Evolutionary conservation across 176 grass and related monocot genomes (phyloP).

Genomic region (Carex pumila): DNA sequence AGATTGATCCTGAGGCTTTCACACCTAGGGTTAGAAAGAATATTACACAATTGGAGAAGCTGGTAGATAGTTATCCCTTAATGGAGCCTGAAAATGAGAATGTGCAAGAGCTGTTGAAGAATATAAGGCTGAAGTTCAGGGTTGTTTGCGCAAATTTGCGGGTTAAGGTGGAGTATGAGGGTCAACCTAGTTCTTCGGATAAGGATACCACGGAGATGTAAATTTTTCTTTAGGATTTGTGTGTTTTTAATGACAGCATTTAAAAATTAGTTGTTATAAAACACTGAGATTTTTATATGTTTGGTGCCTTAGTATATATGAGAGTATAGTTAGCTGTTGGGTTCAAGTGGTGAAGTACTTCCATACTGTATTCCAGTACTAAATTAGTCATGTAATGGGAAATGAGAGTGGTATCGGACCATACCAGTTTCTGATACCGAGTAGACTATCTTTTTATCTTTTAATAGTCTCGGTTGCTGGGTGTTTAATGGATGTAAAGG

Average conservation of each 20-base stretch:
- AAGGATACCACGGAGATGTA: constrained; percentile 45
- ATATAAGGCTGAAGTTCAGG: constrained; percentile 63
- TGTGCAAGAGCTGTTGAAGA: constrained; percentile 49
- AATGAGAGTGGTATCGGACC: neutral
- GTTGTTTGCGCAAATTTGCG: constrained; percentile 56
- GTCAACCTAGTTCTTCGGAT: constrained; percentile 27
- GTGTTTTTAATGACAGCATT: neutral
- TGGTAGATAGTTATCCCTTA: constrained; percentile 45
- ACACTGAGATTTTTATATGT: neutral
- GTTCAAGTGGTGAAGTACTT: neutral
- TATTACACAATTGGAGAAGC: constrained; percentile 43
- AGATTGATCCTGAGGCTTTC: constrained; percentile 37
- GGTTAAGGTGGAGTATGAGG: constrained; percentile 55
- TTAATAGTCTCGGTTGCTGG: neutral
- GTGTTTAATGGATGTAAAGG: neutral
- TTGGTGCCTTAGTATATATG: neutral
- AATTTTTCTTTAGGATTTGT: neutral
- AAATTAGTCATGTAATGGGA: neutral
- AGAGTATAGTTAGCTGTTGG: neutral
- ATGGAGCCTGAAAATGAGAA: constrained; percentile 59
- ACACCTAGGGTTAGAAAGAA: constrained; percentile 51
- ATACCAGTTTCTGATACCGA: neutral
- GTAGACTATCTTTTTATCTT: neutral
- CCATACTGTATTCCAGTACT: neutral
- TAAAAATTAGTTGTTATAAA: neutral